Percentiles rank a stretch among this genome's conserved stretches.
Conservation (phyloP, 176 grass and related monocot species). For the Paspalum vaginatum region DNA sequence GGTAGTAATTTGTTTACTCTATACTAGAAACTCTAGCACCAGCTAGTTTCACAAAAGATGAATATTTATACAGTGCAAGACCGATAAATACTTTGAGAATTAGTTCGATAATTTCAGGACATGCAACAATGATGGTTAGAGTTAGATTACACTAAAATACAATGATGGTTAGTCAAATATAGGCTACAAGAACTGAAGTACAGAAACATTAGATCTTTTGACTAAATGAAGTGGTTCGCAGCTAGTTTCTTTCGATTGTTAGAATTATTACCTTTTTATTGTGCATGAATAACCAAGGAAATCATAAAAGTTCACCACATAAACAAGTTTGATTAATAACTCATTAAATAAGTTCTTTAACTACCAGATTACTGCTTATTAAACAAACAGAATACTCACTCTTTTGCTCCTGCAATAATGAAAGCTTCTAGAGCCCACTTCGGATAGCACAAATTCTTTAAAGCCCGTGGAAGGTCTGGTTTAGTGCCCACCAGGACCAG, state of each 20-base stretch:
- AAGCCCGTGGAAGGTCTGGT: conserved; percentile 30
- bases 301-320: background rate
- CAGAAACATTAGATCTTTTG: background rate
- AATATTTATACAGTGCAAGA: conserved; percentile 13
- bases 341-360: background rate
- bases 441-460: conserved; percentile 60
- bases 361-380: background rate
- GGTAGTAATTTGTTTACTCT: background rate
- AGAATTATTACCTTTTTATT: background rate
- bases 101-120: conserved; percentile 16
- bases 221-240: background rate
- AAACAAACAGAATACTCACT: conserved; percentile 44
- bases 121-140: background rate
- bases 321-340: conserved; percentile 21
- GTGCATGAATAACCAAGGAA: background rate
- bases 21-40: background rate
- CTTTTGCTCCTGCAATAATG: conserved; percentile 62
- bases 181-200: background rate
- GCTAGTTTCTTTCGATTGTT: background rate
- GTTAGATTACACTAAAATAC: background rate
- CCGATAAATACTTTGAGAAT: background rate
- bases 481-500: conserved; percentile 58
- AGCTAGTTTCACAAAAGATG: background rate
- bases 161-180: background rate
- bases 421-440: conserved; percentile 80